phyloP scores from a whole-genome alignment of 202 grass and related monocot species.

The Bolboschoenoplectus hybrid region DNA sequence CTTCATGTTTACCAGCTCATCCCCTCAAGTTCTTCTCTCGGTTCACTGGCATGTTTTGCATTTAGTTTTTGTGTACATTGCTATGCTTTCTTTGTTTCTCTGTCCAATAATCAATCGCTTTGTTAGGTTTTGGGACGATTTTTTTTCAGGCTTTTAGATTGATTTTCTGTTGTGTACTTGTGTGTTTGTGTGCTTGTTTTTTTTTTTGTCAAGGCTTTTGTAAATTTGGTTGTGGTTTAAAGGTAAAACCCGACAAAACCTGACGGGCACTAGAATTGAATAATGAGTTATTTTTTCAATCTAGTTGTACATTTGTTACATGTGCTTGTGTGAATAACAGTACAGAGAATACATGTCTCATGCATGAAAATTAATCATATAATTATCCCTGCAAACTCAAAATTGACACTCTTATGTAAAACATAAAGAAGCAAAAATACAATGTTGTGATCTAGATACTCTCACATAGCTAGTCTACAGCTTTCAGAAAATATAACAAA shows the following conservation, averaged over 20 bases:
- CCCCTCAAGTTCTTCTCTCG: slow-evolving; percentile 77
- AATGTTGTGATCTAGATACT: background rate
- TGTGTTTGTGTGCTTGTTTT: background rate
- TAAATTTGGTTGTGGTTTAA: background rate
- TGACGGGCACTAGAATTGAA: background rate
- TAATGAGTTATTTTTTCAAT: background rate
- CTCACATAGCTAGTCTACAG: background rate
- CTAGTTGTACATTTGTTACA: background rate
- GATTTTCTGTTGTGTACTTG: background rate
- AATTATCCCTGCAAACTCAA: background rate
- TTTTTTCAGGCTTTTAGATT: background rate
- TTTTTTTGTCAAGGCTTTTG: background rate
- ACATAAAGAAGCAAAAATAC: background rate
- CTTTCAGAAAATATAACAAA: slow-evolving; percentile 33
- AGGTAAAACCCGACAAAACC: background rate
- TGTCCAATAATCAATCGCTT: background rate
- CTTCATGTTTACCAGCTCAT: slow-evolving; percentile 44
- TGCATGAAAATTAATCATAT: background rate
- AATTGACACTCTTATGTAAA: slow-evolving; percentile 5
- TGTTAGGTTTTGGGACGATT: background rate
- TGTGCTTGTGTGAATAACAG: background rate
- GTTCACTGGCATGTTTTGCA: slow-evolving; percentile 74
- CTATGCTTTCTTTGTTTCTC: background rate
- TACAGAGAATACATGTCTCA: background rate
- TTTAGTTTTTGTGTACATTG: slow-evolving; percentile 42